Conservation (phyloP, 345 rosid genomes). For the Laguncularia racemosa region DNA sequence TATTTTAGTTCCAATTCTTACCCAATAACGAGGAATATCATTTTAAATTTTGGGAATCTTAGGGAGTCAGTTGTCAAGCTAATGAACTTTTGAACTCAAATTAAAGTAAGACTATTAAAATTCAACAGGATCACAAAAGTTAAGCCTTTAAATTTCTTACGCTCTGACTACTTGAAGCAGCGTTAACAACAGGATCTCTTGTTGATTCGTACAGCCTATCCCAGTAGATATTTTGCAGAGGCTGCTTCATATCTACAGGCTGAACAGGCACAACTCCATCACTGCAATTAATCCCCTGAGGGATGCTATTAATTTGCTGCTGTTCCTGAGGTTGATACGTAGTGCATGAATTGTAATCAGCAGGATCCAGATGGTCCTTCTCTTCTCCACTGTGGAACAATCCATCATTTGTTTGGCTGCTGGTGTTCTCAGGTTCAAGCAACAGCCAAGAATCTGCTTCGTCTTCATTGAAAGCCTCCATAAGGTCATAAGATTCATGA, state of each 20-base stretch:
- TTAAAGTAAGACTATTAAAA: background rate
- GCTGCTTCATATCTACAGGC: constrained; percentile 9
- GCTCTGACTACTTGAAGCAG: constrained; percentile 10
- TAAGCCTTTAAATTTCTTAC: constrained; percentile 15
- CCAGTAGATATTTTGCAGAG: constrained; percentile 3
- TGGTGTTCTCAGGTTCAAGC: constrained; percentile 15
- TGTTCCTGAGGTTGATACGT: constrained; percentile 11
- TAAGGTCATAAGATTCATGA: background rate
- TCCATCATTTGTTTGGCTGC: constrained; percentile 11
- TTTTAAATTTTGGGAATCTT: too few relatives aligned
- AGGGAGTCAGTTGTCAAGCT: too few relatives aligned
- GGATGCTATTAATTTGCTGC: constrained; percentile 4
- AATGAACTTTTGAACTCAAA: too few relatives aligned
- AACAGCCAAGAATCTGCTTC: constrained; percentile 24
- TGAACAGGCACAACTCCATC: constrained; percentile 16
- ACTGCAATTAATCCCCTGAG: constrained; percentile 9
- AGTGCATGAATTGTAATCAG: constrained; percentile 11
- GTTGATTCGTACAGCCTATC: constrained; percentile 5
- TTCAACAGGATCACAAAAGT: background rate
- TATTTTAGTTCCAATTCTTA: too few relatives aligned
- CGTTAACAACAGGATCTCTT: constrained; percentile 8
- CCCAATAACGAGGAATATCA: too few relatives aligned
- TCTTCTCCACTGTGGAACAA: constrained; percentile 9
- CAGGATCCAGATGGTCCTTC: constrained; percentile 12
- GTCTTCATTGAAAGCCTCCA: constrained; percentile 7